Conservation (phyloP, 108 stramenopile species). For the Nitzschia sp. region DNA sequence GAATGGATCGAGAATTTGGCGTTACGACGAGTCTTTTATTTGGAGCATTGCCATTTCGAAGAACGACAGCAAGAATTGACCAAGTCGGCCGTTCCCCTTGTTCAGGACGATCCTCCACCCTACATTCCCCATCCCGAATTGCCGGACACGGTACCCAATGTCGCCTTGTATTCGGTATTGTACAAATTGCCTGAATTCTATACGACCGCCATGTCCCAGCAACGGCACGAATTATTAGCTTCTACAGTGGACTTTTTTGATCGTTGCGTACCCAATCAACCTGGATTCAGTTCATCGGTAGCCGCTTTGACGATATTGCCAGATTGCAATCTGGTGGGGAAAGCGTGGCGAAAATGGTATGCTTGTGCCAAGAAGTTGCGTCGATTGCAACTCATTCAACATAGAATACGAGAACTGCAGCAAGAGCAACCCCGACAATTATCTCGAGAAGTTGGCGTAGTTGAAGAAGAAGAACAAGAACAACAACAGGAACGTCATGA, state of each 20-base stretch:
- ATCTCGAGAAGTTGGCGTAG: neutral
- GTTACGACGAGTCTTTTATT: slow-evolving; percentile 77
- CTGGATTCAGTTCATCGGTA: slow-evolving; percentile 77
- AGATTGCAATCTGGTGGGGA: slow-evolving; percentile 52
- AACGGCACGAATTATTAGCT: slow-evolving; percentile 72
- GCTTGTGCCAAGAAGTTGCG: slow-evolving; percentile 61
- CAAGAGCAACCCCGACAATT: slow-evolving; percentile 18
- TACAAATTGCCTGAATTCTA: slow-evolving; percentile 29
- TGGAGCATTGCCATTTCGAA: slow-evolving; percentile 74
- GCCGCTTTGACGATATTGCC: slow-evolving; percentile 86
- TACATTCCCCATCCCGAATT: slow-evolving; percentile 86
- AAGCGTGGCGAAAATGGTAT: slow-evolving; percentile 86
- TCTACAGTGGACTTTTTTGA: slow-evolving; percentile 77
- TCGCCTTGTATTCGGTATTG: slow-evolving; percentile 77
- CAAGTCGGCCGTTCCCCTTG: slow-evolving; percentile 6
- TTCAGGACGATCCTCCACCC: slow-evolving; percentile 31
- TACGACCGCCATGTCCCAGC: slow-evolving; percentile 38
- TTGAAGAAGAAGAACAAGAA: neutral
- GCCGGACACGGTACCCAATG: slow-evolving; percentile 78
- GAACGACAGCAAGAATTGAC: slow-evolving; percentile 54
- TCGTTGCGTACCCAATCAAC: slow-evolving; percentile 85
- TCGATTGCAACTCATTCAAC: slow-evolving; percentile 72
- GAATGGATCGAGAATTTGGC: slow-evolving; percentile 80
- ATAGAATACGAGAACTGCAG: slow-evolving; percentile 2
- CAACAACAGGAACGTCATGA: neutral